Evolutionary conservation across 2,329 filamentous ascomycete species (phyloP), one percentile per base, ranked within the genome.

Genomic region (Metarhizium anisopliae): DNA sequence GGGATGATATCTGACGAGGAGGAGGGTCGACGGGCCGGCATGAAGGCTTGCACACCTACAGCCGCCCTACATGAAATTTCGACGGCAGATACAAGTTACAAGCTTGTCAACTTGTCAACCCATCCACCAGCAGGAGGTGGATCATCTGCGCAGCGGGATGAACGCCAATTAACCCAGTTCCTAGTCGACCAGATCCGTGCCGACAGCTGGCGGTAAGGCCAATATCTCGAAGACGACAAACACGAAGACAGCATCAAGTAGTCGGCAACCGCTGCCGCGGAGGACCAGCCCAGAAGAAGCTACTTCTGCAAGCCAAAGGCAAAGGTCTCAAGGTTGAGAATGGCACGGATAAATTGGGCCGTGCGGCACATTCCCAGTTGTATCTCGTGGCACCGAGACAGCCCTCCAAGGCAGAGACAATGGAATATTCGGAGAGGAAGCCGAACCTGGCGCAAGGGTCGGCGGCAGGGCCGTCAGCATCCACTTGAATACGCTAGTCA

Each of bases 261-360:
- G 16, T 7, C 18, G 6, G 18, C 6, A 47, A 47, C 18, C 25
- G 25, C 25, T 25, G 25, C 25, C 5, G 29, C 47, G 6, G 25
- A 29, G 43, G 4, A 45, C 45, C 30, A 30, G 13, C 25, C 45
- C 45, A 29, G 25, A 49, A 45, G 45, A 3, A 16, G 45, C 25
- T 18, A 29, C 45, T 4, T 18, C 11, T 6, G 20, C n/a, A 49
- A 49, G 45, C 25, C 20, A 29, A 7, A 30, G 25, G 45, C 25
- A n/a, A 49, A 8, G 20, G 20, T n/a, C 25, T 49, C 25, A n/a
- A 49, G 45, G 11, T 49, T 30, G 20, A 20, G 45, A 4, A 47
- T 49, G 45, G 7, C 56, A 56, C 56, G 53, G 53, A 53, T 53
- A 47, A 58, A 56, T 54, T 36, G 25, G 54, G 53, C 51, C 56